Evolutionary conservation across 495 filamentous ascomycete genomes (phyloP).

Genomic region (Aspergillus wentii): DNA sequence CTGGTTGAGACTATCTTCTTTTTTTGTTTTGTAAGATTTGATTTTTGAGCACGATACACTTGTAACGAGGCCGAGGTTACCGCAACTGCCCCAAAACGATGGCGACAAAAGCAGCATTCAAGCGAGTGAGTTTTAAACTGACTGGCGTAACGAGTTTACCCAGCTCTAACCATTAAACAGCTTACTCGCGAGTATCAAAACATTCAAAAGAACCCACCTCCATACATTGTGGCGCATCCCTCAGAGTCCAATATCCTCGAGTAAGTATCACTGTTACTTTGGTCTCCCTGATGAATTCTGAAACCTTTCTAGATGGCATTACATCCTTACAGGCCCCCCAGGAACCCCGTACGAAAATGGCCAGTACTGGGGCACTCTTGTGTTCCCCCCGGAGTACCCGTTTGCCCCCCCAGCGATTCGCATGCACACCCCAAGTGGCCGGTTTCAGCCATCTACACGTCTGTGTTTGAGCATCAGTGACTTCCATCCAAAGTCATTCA

Average conservation of each 20-base stretch:
- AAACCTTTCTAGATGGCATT: conserved; percentile 78
- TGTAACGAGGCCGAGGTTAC: no score
- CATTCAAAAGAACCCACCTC: conserved; percentile 87
- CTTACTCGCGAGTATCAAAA: conserved; percentile 91
- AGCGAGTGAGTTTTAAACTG: conserved; percentile 66
- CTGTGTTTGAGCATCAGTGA: conserved; percentile 94
- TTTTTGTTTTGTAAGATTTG: neutral
- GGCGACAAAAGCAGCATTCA: conserved; percentile 80
- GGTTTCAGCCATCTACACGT: conserved; percentile 88
- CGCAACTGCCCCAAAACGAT: no score
- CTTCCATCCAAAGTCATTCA: conserved; percentile 97
- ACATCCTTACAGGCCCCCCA: conserved; percentile 94
- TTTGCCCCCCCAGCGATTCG: conserved; percentile 96
- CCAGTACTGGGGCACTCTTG: conserved; percentile 96
- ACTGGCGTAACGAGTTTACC: neutral
- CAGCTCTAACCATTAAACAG: conserved; percentile 36
- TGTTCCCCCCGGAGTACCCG: conserved; percentile 94
- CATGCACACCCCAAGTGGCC: conserved; percentile 95
- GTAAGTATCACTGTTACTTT: conserved; percentile 35
- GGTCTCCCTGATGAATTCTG: neutral
- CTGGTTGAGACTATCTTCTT: neutral
- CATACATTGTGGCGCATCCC: conserved; percentile 90
- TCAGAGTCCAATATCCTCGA: conserved; percentile 95
- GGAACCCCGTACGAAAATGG: conserved; percentile 90
- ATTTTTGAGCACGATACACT: neutral